A percentile compares a stretch with the other conserved stretches of the same genome.
Evolutionary conservation across 139 green algal genomes (phyloP).

Genomic region (Auxenochlorella protothecoides): DNA sequence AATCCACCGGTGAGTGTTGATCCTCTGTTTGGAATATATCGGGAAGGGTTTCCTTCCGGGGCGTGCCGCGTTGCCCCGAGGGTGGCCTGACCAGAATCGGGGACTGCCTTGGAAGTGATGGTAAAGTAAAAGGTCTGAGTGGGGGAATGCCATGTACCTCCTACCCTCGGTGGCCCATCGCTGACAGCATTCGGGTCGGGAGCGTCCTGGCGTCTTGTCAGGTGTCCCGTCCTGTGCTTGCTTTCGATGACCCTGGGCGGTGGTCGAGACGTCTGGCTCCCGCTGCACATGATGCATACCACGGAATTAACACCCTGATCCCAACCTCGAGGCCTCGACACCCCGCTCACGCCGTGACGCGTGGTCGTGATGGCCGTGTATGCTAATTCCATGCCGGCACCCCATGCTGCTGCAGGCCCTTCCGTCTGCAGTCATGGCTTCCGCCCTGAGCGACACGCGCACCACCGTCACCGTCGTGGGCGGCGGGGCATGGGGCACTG

Average conservation of each 20-base stretch:
- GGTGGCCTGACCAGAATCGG: too few species aligned
- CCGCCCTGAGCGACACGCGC: constrained; percentile 6
- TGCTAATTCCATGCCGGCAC: background rate
- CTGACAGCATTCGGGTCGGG: background rate
- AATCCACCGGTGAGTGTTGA: background rate
- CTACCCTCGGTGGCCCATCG: background rate
- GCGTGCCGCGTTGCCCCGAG: too few species aligned
- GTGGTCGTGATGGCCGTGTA: too few species aligned
- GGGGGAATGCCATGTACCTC: background rate
- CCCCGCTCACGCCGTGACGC: too few species aligned
- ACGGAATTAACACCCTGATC: too few species aligned
- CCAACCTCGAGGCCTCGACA: too few species aligned
- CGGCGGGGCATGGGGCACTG: constrained; percentile 70
- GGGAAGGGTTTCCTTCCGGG: background rate
- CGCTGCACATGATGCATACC: too few species aligned
- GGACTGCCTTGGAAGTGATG: constrained; percentile 13
- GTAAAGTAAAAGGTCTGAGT: constrained; percentile 27
- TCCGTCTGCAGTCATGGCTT: background rate
- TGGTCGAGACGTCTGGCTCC: too few species aligned
- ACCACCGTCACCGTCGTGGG: constrained; percentile 49
- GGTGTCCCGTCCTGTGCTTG: too few species aligned
- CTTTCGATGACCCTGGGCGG: too few species aligned
- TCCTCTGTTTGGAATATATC: background rate
- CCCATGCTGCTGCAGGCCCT: background rate
- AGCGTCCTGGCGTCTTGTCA: too few species aligned